These are phyloP conservation scores for Diplogelasinospora grovesii DNA, from an alignment of 495 filamentous ascomycete genomes.

Conservation along the genomic window DNA sequence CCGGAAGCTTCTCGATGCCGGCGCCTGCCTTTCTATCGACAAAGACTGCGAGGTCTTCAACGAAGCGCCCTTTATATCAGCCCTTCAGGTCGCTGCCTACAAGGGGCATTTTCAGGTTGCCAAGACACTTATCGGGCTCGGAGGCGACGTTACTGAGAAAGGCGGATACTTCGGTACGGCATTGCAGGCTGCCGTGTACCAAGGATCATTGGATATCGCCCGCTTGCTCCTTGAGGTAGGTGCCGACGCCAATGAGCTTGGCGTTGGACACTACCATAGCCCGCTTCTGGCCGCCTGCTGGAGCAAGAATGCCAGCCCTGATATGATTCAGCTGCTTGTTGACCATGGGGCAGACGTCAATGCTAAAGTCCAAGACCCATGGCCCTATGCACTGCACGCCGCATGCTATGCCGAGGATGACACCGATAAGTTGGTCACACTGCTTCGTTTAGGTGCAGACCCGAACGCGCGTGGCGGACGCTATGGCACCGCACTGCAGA, in stretches of 20 bases:
- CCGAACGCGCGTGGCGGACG: constrained; percentile 19
- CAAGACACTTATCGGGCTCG: constrained; percentile 10
- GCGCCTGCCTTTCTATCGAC: not conserved
- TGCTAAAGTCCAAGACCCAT: constrained; percentile 2
- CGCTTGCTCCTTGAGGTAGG: not conserved
- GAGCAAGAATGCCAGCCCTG: not conserved
- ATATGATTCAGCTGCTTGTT: constrained; percentile 11
- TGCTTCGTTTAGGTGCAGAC: constrained; percentile 12
- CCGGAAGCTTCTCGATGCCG: constrained; percentile 6
- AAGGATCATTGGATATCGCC: not conserved
- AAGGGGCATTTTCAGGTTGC: not conserved
- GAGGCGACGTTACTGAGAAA: constrained; percentile 17
- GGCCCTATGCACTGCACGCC: constrained; percentile 8
- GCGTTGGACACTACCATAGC: not conserved
- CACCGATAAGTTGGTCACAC: not conserved
- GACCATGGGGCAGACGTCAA: constrained; percentile 12
- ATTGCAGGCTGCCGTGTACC: constrained; percentile 14
- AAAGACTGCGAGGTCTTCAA: no score
- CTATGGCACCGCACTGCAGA: constrained; percentile 20
- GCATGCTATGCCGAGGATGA: not conserved
- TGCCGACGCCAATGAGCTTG: not conserved
- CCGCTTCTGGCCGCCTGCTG: not conserved
- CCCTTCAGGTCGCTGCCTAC: constrained; percentile 5
- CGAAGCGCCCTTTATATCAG: not conserved
- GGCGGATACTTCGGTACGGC: constrained; percentile 15